Conservation (phyloP, 108 stramenopile species). For the Pseudonitzschia delicatissima region DNA sequence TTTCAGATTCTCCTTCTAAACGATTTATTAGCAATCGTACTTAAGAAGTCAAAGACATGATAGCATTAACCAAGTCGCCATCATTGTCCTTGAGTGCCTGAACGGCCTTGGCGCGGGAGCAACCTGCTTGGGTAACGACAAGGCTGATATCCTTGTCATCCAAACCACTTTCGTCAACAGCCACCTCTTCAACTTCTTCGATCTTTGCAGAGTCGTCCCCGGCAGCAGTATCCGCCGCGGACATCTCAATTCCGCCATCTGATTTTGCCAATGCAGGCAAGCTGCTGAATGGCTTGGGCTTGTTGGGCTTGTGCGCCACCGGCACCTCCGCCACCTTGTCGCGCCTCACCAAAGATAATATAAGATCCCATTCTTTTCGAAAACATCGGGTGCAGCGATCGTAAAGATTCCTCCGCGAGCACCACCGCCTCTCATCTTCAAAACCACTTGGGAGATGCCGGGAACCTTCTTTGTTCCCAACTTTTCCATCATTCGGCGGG, state of each 20-base stretch:
- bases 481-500: slow-evolving; percentile 92
- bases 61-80: slow-evolving; percentile 95
- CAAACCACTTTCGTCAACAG: slow-evolving; percentile 87
- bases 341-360: slow-evolving; percentile 96
- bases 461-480: slow-evolving; percentile 83
- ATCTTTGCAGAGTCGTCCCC: slow-evolving; percentile 32
- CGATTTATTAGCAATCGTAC: not conserved
- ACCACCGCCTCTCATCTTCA: slow-evolving; percentile 64
- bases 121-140: slow-evolving; percentile 88
- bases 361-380: slow-evolving; percentile 87
- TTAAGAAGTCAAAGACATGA: slow-evolving; percentile 88
- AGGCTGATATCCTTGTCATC: slow-evolving; percentile 94
- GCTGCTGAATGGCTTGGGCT: slow-evolving; percentile 57
- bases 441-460: slow-evolving; percentile 86
- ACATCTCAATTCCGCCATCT: slow-evolving; percentile 36
- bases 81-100: slow-evolving; percentile 91
- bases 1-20: not conserved
- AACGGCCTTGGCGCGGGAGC: slow-evolving; percentile 84
- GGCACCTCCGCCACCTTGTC: slow-evolving; percentile 39
- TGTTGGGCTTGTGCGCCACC: slow-evolving; percentile 26
- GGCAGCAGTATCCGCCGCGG: slow-evolving; percentile 46
- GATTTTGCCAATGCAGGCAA: slow-evolving; percentile 46
- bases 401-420: slow-evolving; percentile 84
- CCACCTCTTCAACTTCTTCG: slow-evolving; percentile 50
- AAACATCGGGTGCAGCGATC: slow-evolving; percentile 89